Evolutionary conservation across 1,139 yeast species (phyloP).

Genomic region (Zygosaccharomyces sapae): DNA sequence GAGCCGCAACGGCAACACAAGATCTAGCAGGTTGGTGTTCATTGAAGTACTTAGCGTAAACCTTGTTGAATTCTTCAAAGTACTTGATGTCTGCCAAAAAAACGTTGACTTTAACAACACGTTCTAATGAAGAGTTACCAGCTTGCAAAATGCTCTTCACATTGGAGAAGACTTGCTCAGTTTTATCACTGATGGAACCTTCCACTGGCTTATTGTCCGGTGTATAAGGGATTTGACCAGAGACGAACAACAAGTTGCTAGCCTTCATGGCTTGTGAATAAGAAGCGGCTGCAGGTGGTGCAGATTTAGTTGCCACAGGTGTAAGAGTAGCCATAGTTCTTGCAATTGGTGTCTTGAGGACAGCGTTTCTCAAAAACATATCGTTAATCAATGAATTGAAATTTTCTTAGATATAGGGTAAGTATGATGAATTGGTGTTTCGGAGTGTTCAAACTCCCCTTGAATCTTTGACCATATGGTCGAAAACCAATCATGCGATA

Average conservation of each 20-base stretch:
- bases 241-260: constrained; percentile 79
- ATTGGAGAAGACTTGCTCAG: constrained; percentile 80
- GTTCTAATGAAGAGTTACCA: constrained; percentile 74
- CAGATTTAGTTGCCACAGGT: constrained; percentile 54
- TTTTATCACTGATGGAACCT: constrained; percentile 72
- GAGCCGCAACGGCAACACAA: constrained; percentile 83
- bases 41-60: constrained; percentile 74
- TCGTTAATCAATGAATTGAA: background rate
- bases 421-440: background rate
- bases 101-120: constrained; percentile 78
- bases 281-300: constrained; percentile 95
- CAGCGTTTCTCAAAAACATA: constrained; percentile 20
- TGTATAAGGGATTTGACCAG: constrained; percentile 93
- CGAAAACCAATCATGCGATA: constrained; percentile 1
- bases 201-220: constrained; percentile 76
- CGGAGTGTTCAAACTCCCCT: background rate
- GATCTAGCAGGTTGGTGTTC: constrained; percentile 92
- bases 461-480: background rate
- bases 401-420: too few relatives aligned
- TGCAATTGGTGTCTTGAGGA: constrained; percentile 19
- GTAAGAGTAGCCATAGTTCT: constrained; percentile 33
- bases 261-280: constrained; percentile 92
- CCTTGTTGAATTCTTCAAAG: constrained; percentile 77
- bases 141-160: constrained; percentile 73
- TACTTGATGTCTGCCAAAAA: constrained; percentile 84